These are phyloP conservation scores for Pleurotus tuoliensis DNA, from an alignment of 768 basidiomycete genomes.

Conservation along the genomic window DNA sequence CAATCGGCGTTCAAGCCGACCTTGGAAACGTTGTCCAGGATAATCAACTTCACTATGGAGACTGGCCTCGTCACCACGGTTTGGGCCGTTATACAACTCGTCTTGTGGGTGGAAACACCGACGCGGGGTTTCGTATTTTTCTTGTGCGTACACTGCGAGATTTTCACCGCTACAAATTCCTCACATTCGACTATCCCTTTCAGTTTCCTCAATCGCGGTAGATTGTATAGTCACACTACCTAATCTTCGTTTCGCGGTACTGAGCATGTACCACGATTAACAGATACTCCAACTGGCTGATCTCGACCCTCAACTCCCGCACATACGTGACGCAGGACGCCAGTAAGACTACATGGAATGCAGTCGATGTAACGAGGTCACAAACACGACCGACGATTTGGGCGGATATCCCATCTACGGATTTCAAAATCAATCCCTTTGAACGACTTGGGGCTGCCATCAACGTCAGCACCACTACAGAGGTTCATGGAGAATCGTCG, in stretches of 20 bases:
- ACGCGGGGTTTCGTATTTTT: constrained; percentile 7
- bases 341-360: not conserved
- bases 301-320: constrained; percentile 6
- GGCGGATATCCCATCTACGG: not conserved
- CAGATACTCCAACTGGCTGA: constrained; percentile 10
- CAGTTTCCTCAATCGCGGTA: not conserved
- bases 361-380: not conserved
- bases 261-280: not conserved
- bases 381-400: not conserved
- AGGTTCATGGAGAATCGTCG: not conserved
- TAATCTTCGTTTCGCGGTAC: not conserved
- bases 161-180: not conserved
- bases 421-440: not conserved
- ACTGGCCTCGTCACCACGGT: constrained; percentile 10
- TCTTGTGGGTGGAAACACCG: constrained; percentile 7
- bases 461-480: constrained; percentile 6
- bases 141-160: not conserved
- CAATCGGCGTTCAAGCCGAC: not conserved
- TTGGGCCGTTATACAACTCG: constrained; percentile 7
- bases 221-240: not conserved
- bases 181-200: not conserved
- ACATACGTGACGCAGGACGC: not conserved
- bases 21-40: not conserved
- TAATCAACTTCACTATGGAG: constrained; percentile 11
- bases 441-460: not conserved